A percentile compares a stretch with the other conserved stretches of the same genome.
These are phyloP conservation scores for Colletotrichum godetiae DNA, from an alignment of 2,329 filamentous ascomycete species.

Conservation along the genomic window DNA sequence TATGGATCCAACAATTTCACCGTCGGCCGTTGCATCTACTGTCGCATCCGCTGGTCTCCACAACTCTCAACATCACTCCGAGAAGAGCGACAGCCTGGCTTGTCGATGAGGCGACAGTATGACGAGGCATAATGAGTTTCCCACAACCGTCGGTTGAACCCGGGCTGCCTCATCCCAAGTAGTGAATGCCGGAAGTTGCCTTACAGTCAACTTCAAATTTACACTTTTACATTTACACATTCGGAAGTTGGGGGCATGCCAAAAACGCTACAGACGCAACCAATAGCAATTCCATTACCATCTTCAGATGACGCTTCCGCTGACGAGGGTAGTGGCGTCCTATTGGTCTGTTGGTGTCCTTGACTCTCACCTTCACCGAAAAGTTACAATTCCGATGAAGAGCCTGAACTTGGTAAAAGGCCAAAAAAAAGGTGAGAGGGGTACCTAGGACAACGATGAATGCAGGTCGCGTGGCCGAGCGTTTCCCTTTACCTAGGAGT, in stretches of 20 bases:
- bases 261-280: background rate
- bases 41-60: background rate
- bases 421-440: background rate
- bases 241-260: background rate
- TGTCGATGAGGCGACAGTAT: background rate
- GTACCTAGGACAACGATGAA: background rate
- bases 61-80: background rate
- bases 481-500: background rate
- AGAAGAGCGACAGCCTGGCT: background rate
- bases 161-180: background rate
- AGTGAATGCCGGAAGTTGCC: background rate
- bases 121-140: background rate
- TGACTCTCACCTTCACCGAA: background rate
- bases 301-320: background rate
- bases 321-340: background rate
- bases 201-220: background rate
- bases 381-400: background rate
- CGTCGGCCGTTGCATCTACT: background rate
- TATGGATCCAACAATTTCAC: background rate
- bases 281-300: background rate
- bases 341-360: background rate
- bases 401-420: background rate
- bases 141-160: background rate
- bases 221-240: background rate
- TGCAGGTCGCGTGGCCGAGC: slow-evolving; percentile 24